Evolutionary conservation across 148 eudicot genomes (phyloP).

Genomic region (Persicaria maculosa): DNA sequence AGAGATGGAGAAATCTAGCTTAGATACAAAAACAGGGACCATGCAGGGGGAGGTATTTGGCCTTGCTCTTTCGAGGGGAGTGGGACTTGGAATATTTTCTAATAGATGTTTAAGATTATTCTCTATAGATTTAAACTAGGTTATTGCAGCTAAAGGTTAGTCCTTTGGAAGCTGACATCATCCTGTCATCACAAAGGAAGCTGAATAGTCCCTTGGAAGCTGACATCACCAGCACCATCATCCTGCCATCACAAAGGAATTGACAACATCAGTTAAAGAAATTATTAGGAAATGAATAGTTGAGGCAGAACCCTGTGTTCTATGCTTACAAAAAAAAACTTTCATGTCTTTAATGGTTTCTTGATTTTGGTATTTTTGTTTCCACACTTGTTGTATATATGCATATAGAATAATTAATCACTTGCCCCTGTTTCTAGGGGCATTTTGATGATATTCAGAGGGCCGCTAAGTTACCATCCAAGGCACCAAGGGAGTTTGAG

Average conservation of each 20-base stretch:
- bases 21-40: constrained; percentile 76
- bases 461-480: constrained; percentile 53
- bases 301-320: constrained; percentile 43
- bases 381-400: background rate
- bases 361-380: background rate
- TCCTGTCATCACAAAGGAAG: constrained; percentile 86
- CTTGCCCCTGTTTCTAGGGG: constrained; percentile 37
- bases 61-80: background rate
- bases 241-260: constrained; percentile 89
- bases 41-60: constrained; percentile 85
- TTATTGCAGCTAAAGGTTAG: constrained; percentile 47
- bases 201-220: constrained; percentile 92
- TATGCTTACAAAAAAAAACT: background rate
- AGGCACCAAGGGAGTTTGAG: constrained; percentile 59
- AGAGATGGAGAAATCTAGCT: constrained; percentile 75
- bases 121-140: constrained; percentile 31
- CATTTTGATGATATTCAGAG: constrained; percentile 76
- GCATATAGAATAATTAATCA: background rate
- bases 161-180: constrained; percentile 56
- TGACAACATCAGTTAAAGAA: constrained; percentile 74
- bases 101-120: background rate
- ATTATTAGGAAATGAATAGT: constrained; percentile 74
- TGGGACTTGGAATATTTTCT: background rate
- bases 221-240: constrained; percentile 37
- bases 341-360: background rate